A percentile compares a stretch with the other conserved stretches of the same genome.
Conservation (phyloP, 2,329 filamentous ascomycete genomes). For the Claviceps capensis region DNA sequence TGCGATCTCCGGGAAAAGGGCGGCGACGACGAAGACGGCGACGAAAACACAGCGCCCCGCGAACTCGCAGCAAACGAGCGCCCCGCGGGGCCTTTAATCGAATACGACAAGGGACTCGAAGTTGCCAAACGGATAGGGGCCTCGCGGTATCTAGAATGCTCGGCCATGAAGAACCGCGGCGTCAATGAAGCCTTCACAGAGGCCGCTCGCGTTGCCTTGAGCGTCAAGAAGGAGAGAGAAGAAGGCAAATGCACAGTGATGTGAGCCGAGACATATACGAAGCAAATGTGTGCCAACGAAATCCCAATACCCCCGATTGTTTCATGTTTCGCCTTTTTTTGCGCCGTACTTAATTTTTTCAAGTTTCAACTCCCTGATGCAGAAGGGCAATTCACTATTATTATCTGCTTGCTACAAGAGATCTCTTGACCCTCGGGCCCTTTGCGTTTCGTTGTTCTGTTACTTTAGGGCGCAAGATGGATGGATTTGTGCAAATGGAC, state of each 20-base stretch:
- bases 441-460: too few species aligned
- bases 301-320: slow-evolving; percentile 1
- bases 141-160: slow-evolving; percentile 92
- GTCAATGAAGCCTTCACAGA: slow-evolving; percentile 99
- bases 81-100: slow-evolving; percentile 62
- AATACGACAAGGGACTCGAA: slow-evolving; percentile 81
- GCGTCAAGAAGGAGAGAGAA: slow-evolving; percentile 52
- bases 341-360: background rate
- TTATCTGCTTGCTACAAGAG: too few species aligned
- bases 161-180: slow-evolving; percentile 92
- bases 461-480: background rate
- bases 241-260: slow-evolving; percentile 48
- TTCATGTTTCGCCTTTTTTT: background rate
- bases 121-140: slow-evolving; percentile 87
- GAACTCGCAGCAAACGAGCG: slow-evolving; percentile 19
- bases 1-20: slow-evolving; percentile 79
- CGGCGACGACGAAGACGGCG: slow-evolving; percentile 54
- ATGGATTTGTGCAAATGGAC: background rate
- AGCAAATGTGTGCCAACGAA: slow-evolving; percentile 1
- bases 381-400: too few species aligned
- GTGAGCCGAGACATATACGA: slow-evolving; percentile 22
- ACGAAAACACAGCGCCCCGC: slow-evolving; percentile 29
- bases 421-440: too few species aligned
- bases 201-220: slow-evolving; percentile 83
- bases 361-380: too few species aligned